Evolutionary conservation across 2,329 filamentous ascomycete genomes (phyloP), one percentile per base, ranked within the genome.

Genomic region (Colletotrichum viniferum): DNA sequence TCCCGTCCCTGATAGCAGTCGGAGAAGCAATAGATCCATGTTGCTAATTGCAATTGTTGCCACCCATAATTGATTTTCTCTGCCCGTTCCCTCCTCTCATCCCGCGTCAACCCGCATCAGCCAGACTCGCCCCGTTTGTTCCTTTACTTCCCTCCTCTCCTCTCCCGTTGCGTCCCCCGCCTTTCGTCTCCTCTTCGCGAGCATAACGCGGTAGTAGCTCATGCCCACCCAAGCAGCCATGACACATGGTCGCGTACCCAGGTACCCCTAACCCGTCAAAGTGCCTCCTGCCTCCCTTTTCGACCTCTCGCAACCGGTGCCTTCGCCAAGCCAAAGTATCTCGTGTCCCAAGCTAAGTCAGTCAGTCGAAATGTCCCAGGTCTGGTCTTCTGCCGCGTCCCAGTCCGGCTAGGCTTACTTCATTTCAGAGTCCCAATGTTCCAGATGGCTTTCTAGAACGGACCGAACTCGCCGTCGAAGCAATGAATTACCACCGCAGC

Each of bases 361-460:
- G 43, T 56, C 43, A 36, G 43, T 28, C 26, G 18, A 61, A 48
- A 32, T 61, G 66, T 48, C 60, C 55, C 52, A 68, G 52, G 52
- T 38, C n/a, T 58, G 52, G 30, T 68, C 65, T 18, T 55, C 56
- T 38, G 56, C 16, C n/a, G 36, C 63, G 38, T 58, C 69, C 55
- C 38, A 32, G 30, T 62, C 72, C 63, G 69, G 73, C 69, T 75
- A 68, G 32, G 63, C 73, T 68, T 75, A 43, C 56, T 60, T 61
- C 30, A 36, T 38, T 61, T 18, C 73, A 61, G 56, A 43, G 69
- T n/a, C 26, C 13, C n/a, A 38, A 18, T 60, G 63, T 75, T 75
- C 73, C 69, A 73, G 32, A 63, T 65, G 63, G n/a, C 43, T 71
- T 75, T 75, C 69, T 58, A 75, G 69, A 75, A 75, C 63, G 30